These are phyloP conservation scores for Eucalyptus virginea DNA, from an alignment of 345 rosid species.

Conservation along the genomic window DNA sequence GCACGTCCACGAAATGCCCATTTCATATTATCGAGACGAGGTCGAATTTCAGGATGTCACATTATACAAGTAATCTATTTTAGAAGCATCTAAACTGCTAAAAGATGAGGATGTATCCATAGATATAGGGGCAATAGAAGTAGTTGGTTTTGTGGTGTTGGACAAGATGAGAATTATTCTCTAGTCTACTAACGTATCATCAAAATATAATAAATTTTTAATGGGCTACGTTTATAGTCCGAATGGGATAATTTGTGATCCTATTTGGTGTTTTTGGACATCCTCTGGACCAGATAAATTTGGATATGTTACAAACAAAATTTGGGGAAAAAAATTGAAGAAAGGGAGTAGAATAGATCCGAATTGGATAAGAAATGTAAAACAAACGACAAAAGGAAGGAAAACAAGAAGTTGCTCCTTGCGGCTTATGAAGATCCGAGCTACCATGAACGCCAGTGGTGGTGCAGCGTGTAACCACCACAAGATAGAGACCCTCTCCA, in stretches of 20 bases:
- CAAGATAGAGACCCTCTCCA: no score
- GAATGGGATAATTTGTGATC: no score
- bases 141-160: neutral
- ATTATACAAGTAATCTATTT: no score
- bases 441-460: neutral
- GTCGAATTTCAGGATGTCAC: no score
- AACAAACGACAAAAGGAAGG: neutral
- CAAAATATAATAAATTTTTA: no score
- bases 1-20: no score
- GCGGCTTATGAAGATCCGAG: neutral
- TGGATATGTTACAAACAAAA: neutral
- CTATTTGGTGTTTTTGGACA: neutral
- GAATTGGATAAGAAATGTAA: neutral
- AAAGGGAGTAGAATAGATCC: neutral
- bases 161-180: neutral
- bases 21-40: no score
- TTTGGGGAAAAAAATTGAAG: neutral
- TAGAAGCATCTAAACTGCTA: neutral
- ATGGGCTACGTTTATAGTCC: no score
- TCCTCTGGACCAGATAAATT: neutral
- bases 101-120: neutral
- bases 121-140: neutral
- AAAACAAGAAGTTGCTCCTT: neutral
- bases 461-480: no score
- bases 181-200: neutral